Percentiles rank a stretch among this genome's conserved stretches.
Evolutionary conservation across 2,329 filamentous ascomycete genomes (phyloP).

Genomic region (Scorias spongiosa): DNA sequence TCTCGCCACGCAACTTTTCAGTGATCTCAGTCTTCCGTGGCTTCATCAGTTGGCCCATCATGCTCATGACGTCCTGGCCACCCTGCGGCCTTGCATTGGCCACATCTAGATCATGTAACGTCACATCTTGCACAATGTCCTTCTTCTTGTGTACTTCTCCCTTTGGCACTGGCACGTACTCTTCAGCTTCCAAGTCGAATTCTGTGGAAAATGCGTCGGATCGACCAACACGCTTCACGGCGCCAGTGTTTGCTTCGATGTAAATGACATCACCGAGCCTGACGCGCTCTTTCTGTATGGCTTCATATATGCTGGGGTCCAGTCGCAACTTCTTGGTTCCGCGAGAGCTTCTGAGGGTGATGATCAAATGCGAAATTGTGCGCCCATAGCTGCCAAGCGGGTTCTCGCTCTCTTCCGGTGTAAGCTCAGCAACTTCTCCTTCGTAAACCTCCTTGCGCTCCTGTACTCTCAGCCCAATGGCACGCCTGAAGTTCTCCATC

Average conservation of each 20-base stretch:
- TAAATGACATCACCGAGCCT: constrained; percentile 96
- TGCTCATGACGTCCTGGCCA: constrained; percentile 98
- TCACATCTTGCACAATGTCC: constrained; percentile 97
- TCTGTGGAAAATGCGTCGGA: constrained; percentile 96
- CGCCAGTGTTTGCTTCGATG: constrained; percentile 96
- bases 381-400: constrained; percentile 91
- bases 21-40: constrained; percentile 99
- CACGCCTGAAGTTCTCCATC: constrained; percentile 97
- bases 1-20: constrained; percentile 86
- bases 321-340: constrained; percentile 95
- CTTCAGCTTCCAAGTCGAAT: constrained; percentile 95
- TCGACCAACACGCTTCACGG: constrained; percentile 89
- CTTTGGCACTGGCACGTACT: constrained; percentile 97
- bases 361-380: constrained; percentile 89
- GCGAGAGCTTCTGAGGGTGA: constrained; percentile 86
- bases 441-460: constrained; percentile 99
- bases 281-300: constrained; percentile 95
- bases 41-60: constrained; percentile 99
- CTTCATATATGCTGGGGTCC: constrained; percentile 97
- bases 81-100: constrained; percentile 91
- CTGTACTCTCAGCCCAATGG: constrained; percentile 89
- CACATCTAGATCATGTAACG: constrained; percentile 88
- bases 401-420: constrained; percentile 95
- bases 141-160: constrained; percentile 99
- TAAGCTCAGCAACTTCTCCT: constrained; percentile 94